Conservation (phyloP, 306 rosid species). For the Fagus sylvatica region DNA sequence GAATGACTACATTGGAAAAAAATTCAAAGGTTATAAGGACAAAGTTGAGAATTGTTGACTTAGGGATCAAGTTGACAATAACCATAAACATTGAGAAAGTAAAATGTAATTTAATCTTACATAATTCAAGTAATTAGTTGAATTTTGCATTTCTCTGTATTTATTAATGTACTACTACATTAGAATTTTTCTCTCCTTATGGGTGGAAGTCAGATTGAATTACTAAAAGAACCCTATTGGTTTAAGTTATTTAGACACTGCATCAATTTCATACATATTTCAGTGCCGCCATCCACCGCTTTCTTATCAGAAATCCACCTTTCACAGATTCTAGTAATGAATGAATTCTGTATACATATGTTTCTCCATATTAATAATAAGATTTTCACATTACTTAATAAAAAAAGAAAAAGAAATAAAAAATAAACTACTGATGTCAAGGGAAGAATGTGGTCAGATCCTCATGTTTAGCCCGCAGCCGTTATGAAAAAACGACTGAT, state of each 20-base stretch:
- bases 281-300: neutral
- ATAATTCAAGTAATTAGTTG: neutral
- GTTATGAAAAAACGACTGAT: neutral
- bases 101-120: neutral
- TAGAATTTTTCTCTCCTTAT: neutral
- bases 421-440: neutral
- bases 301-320: neutral
- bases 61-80: no score
- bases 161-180: neutral
- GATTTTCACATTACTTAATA: no score
- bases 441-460: neutral
- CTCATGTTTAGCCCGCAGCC: neutral
- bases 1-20: no score
- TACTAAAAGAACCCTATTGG: neutral
- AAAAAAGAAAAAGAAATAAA: neutral
- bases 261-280: neutral
- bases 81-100: no score
- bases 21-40: no score
- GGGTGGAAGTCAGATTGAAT: constrained; percentile 1
- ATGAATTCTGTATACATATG: neutral
- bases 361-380: no score
- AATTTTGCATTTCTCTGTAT: neutral
- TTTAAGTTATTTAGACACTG: neutral
- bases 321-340: neutral
- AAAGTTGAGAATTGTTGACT: no score